Base-by-base conservation (phyloP, 768 basidiomycete genomes). In the Dictyophora rubrovolvata region DNA sequence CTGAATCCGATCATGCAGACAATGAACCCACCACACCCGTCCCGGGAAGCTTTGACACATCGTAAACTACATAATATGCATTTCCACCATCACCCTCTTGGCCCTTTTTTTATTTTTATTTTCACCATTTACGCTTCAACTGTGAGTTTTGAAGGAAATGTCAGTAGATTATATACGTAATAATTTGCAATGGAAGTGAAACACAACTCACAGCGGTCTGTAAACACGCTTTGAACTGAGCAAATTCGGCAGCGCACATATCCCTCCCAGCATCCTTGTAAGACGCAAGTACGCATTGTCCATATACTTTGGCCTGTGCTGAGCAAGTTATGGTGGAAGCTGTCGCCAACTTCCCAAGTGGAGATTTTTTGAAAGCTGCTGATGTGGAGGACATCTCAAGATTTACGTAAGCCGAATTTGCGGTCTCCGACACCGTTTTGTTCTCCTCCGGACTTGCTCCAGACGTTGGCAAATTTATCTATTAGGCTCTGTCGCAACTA, bases 201-300 rank as follows among this genome's bases (percentile, higher is more conserved):
- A 14, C 6, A 34, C 28, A 53, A 83, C 86, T 60, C 72, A 96
- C 95, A 56, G 85, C 84, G 63, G 81, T 75, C 51, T 84, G 82
- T 33, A 99, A 71, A 69, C 95, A 99, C 34, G 79, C 75, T 46
- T 84, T 86, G 70, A 98, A 99, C 63, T 81, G 81, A 11, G 75
- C 75, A 62, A 96, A 98, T 71, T 97, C 92, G 1, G 80, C 79
- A 54, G 81, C 82, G 73, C 95, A 99, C 65, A 83, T 80, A 64
- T 90, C 89, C 69, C 86, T 87, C 61, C 75, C 80, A 5, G 92
- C 86, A 62, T 98, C 95, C 23, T 82, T 82, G 70, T 96, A 95
- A 4, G 81, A 81, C 1, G 82, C 80, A 28, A 87, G 74, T 50
- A 98, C 84, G 71, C 95, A 99, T 74, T 86, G 86, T 21, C 92